A percentile compares a stretch with the other conserved stretches of the same genome.
phyloP scores from a whole-genome alignment of 805 yeast genomes.

The Metschnikowia lunata region DNA sequence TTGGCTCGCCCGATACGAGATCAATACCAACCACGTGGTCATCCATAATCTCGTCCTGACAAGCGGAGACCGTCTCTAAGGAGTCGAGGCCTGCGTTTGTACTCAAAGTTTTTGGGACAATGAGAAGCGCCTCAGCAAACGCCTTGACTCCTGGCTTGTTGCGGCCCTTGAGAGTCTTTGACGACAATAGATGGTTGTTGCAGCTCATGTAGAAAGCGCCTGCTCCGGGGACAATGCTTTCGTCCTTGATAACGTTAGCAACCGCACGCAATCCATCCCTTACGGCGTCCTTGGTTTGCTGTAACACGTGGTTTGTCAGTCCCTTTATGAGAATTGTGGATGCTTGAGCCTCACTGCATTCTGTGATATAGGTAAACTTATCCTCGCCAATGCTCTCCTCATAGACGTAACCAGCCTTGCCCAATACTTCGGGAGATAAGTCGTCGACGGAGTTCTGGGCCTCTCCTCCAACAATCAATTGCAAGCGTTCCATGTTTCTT shows the following conservation, averaged over 20 bases:
- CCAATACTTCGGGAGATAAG: constrained; percentile 70
- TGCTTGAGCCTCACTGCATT: constrained; percentile 81
- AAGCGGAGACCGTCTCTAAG: constrained; percentile 79
- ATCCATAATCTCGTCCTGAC: constrained; percentile 83
- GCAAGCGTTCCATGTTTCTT: constrained; percentile 98
- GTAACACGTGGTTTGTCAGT: constrained; percentile 81
- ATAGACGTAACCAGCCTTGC: constrained; percentile 84
- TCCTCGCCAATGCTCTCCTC: constrained; percentile 96
- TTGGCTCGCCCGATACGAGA: constrained; percentile 85
- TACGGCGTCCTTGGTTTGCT: constrained; percentile 94
- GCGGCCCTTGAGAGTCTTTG: constrained; percentile 71
- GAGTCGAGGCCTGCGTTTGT: constrained; percentile 93
- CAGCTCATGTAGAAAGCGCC: constrained; percentile 93
- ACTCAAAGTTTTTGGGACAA: constrained; percentile 89
- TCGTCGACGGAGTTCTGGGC: constrained; percentile 98
- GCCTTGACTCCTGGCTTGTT: constrained; percentile 88
- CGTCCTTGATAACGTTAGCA: constrained; percentile 83
- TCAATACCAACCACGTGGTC: constrained; percentile 88
- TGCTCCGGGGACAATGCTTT: constrained; percentile 88
- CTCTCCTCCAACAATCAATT: constrained; percentile 92
- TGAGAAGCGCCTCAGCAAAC: constrained; percentile 85
- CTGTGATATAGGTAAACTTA: constrained; percentile 93
- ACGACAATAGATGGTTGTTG: constrained; percentile 53
- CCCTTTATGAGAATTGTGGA: constrained; percentile 92
- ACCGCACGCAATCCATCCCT: constrained; percentile 96